Evolutionary conservation across 2,329 filamentous ascomycete species (phyloP).

Genomic region (Cercospora sp.): DNA sequence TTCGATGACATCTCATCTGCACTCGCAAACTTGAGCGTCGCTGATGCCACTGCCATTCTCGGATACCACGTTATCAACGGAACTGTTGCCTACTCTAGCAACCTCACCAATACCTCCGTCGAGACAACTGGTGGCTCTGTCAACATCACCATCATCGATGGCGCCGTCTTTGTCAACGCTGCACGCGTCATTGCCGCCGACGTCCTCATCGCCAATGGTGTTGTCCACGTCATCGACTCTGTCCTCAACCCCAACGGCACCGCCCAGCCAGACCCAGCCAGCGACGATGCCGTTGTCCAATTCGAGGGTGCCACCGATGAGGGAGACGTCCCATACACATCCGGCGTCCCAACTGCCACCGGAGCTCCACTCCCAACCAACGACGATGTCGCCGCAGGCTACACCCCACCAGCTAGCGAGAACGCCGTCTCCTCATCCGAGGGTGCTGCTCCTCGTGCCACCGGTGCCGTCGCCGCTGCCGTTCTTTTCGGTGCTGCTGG

Average conservation of each 20-base stretch:
- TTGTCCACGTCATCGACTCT: conserved; percentile 56
- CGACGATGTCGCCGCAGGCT: conserved; percentile 38
- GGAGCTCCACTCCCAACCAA: conserved; percentile 27
- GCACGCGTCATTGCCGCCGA: conserved; percentile 46
- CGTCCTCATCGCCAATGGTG: conserved; percentile 48
- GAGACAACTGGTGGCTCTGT: conserved; percentile 43
- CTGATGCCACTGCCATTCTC: conserved; percentile 56
- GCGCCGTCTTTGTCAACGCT: conserved; percentile 47
- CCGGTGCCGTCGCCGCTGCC: conserved; percentile 48
- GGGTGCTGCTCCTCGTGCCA: conserved; percentile 38
- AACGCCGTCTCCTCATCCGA: conserved; percentile 26
- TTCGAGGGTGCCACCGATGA: conserved; percentile 55
- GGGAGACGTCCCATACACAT: conserved; percentile 57
- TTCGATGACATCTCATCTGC: conserved; percentile 59
- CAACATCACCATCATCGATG: conserved; percentile 43
- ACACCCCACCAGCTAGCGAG: conserved; percentile 20
- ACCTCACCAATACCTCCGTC: conserved; percentile 43
- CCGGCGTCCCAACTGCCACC: conserved; percentile 48
- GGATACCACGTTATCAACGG: conserved; percentile 64
- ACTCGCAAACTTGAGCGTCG: conserved; percentile 49
- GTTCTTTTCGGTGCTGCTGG: conserved; percentile 51
- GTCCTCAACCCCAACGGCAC: conserved; percentile 60
- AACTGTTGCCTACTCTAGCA: conserved; percentile 54
- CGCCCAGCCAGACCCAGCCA: conserved; percentile 44
- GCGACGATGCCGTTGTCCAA: conserved; percentile 49